phyloP scores from a whole-genome alignment of 805 yeast genomes.

The Yarrowia hollandica region DNA sequence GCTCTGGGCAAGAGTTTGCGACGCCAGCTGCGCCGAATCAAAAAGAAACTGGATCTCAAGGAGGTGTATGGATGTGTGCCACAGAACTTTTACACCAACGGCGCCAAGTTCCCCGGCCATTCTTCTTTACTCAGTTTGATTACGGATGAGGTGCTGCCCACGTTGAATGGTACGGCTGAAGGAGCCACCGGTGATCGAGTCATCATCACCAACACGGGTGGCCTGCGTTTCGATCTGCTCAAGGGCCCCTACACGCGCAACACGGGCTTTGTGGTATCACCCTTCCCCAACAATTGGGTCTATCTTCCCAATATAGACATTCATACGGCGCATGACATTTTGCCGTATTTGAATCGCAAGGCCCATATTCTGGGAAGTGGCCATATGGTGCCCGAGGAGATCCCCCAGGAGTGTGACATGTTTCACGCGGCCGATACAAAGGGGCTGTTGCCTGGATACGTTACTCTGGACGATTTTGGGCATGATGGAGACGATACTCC shows the following conservation, averaged over 20 bases:
- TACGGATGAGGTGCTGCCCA: constrained; percentile 56
- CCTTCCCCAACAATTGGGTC: constrained; percentile 80
- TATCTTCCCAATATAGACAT: constrained; percentile 60
- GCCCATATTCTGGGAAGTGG: constrained; percentile 45
- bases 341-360: constrained; percentile 57
- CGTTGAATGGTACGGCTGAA: constrained; percentile 41
- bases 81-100: constrained; percentile 61
- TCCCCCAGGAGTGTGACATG: constrained; percentile 32
- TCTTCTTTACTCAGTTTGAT: constrained; percentile 61
- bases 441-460: constrained; percentile 54
- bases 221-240: constrained; percentile 81
- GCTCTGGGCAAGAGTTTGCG: background rate
- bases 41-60: constrained; percentile 50
- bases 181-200: constrained; percentile 45
- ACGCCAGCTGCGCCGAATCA: constrained; percentile 19
- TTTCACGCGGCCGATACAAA: constrained; percentile 23
- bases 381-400: constrained; percentile 29
- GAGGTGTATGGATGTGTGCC: constrained; percentile 66
- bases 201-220: constrained; percentile 79
- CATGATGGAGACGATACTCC: constrained; percentile 79
- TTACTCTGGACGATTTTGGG: constrained; percentile 83
- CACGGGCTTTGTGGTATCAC: constrained; percentile 78
- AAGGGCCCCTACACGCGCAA: constrained; percentile 81
- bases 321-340: constrained; percentile 54
- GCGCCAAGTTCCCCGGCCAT: constrained; percentile 61